Base-by-base conservation (phyloP, 495 filamentous ascomycete species). In the Podospora conica region DNA sequence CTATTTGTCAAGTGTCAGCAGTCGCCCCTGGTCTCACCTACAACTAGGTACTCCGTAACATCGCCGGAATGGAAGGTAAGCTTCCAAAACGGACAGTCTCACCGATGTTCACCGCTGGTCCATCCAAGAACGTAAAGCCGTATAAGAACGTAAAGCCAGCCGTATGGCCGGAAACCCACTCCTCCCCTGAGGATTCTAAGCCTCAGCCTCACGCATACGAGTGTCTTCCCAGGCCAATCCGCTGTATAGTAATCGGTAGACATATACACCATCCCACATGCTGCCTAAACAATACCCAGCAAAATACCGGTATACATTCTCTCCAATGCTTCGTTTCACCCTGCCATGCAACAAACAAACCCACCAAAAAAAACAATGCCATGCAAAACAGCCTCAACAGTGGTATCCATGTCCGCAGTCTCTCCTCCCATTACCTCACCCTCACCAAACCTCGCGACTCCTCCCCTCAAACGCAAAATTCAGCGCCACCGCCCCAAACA, bases 381-480 rank as follows among this genome's bases (percentile, higher is more conserved):
- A 61, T 61, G 60, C 31, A 12, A 18, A 61, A 18, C n/a, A 33
- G 11, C 40, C 1, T 15, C 31, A 9, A 53, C n/a, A 53, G 24
- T 53, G 29, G 28, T 29, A 58, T 21, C 22, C 56, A 58, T 55
- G 22, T 7, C 7, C 6, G 5, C 33, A 48, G 15, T 48, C 33
- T 48, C 33, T 40, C 3, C 12, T 7, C 33, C 33, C 12, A 53
- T 22, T 61, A 25, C 11, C 54, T 1, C n/a, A 20, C 53, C 20
- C 57, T 54, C 72, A 83, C 80, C 80, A 82, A 3, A 81, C 21
- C 5, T 53, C 60, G 58, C 79, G 73, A 6, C 73, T 73, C 18
- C 68, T 73, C 56, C 80, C 80, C 62, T 89, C 82, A 66, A 86
- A 86, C 55, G 76, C 90, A 80, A 96, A 95, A 76, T 93, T 96